phyloP scores from a whole-genome alignment of 306 rosid genomes.

The Rosa multiflora region DNA sequence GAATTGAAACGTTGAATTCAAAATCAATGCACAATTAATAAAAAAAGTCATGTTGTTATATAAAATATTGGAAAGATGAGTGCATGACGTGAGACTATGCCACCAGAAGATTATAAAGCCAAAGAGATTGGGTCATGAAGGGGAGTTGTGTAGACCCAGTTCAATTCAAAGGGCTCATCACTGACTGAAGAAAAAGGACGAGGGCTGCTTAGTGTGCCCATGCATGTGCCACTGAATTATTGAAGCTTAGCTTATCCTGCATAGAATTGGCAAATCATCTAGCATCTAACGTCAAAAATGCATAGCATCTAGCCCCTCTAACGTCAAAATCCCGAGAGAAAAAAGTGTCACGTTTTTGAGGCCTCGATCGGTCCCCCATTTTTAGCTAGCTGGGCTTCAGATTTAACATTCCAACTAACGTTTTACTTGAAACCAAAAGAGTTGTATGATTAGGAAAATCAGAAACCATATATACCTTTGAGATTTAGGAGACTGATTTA shows the following conservation, averaged over 20 bases:
- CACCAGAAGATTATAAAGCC: constrained; percentile 30
- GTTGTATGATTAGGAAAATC: neutral
- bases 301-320: constrained; percentile 26
- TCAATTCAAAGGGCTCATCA: constrained; percentile 27
- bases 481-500: neutral
- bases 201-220: neutral
- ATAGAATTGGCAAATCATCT: constrained; percentile 28
- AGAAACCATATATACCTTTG: neutral
- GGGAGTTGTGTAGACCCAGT: constrained; percentile 26
- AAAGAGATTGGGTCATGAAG: constrained; percentile 31
- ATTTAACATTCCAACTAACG: constrained; percentile 42
- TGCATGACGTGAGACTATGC: neutral
- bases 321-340: constrained; percentile 52
- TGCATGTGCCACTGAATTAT: constrained; percentile 78
- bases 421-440: neutral
- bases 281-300: constrained; percentile 23
- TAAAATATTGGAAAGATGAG: too few relatives aligned
- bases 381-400: constrained; percentile 12
- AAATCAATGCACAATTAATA: too few relatives aligned
- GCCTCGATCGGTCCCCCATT: constrained; percentile 46
- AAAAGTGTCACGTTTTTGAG: constrained; percentile 21
- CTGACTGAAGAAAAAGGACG: constrained; percentile 13
- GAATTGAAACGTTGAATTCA: too few relatives aligned
- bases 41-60: too few relatives aligned
- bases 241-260: constrained; percentile 26